Base-by-base conservation (phyloP, 306 rosid genomes). In the Prunus dulcis region DNA sequence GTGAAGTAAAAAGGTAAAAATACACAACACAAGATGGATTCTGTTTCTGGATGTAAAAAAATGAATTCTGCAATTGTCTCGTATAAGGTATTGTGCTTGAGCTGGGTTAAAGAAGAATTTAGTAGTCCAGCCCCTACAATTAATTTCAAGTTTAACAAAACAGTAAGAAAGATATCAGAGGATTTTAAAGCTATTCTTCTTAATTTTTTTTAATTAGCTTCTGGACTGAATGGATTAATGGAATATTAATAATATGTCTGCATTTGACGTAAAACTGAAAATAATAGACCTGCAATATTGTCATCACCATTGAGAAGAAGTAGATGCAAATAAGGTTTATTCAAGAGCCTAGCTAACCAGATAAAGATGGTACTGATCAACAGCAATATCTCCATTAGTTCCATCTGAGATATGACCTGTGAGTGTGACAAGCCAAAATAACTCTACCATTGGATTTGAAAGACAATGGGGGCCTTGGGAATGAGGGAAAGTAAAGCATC, bases 331-430 rank as follows among this genome's bases (percentile, higher is more conserved):
- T 41, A 27, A 14, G 5, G 43, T 19, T 14, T 27, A 5, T 12
- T 32, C 43, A 18, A 49, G 4, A 43, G 30, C 53, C 30, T 34
- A 34, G 41, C 41, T 6, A 55, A 92, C 97, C 84, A 20, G 79
- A 78, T 84, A 93, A 2, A 81, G 94, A 81, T 93, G 96, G 76
- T 90, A 93, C 6, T 93, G 91, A 87, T 90, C 97, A 71, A 71
- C 89, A 64, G 96, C 91, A 56, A 89, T 61, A 52, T 93, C 97
- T 65, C 96, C 96, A 25, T 72, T 93, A 23, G 68, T 86, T 75
- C 91, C 92, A 76, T 89, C 92, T n/a, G 74, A 22, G 55, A 89
- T 83, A 9, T 64, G 86, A 11, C 92, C 96, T 90, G 74, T 25
- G 60, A 18, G 8, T 34, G 8, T 34, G 41, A 34, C 22, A 72